Conservation (phyloP, 2,329 filamentous ascomycete species). For the Sclerotinia borealis region DNA sequence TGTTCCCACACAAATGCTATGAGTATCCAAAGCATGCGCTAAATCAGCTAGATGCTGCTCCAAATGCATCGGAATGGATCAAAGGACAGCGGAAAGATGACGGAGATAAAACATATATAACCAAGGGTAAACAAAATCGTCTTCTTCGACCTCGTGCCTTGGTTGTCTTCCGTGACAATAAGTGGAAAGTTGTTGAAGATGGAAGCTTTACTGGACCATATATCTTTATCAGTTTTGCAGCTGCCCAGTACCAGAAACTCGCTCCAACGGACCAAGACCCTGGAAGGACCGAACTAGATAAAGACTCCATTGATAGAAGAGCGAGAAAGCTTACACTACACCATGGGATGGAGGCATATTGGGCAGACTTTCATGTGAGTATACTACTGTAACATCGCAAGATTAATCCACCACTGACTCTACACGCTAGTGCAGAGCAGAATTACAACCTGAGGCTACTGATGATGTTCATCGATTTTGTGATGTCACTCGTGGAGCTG, state of each 20-base stretch:
- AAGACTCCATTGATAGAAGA: conserved; percentile 4
- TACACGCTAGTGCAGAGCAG: neutral
- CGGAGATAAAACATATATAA: conserved; percentile 1
- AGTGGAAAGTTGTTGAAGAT: conserved; percentile 8
- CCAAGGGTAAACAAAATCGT: conserved; percentile 6
- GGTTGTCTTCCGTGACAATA: conserved; percentile 2
- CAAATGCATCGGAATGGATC: neutral
- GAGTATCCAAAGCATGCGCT: conserved; percentile 14
- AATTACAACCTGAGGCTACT: conserved; percentile 10
- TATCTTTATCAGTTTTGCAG: conserved; percentile 13
- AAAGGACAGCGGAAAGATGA: conserved; percentile 3
- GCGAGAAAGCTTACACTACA: conserved; percentile 4
- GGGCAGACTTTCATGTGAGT: conserved; percentile 14
- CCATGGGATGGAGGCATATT: conserved; percentile 11
- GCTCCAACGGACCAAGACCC: neutral
- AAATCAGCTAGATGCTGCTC: conserved; percentile 11
- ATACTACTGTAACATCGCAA: neutral
- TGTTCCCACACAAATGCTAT: conserved; percentile 10
- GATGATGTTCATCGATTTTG: conserved; percentile 16
- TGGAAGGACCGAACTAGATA: neutral
- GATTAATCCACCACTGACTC: neutral
- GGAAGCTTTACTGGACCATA: conserved; percentile 13
- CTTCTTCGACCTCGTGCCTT: conserved; percentile 12
- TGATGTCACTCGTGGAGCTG: conserved; percentile 11
- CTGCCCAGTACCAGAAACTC: conserved; percentile 8